A percentile compares a stretch with the other conserved stretches of the same genome.
phyloP scores from a whole-genome alignment of 2,329 filamentous ascomycete species.

The Calonectria henricotiae region DNA sequence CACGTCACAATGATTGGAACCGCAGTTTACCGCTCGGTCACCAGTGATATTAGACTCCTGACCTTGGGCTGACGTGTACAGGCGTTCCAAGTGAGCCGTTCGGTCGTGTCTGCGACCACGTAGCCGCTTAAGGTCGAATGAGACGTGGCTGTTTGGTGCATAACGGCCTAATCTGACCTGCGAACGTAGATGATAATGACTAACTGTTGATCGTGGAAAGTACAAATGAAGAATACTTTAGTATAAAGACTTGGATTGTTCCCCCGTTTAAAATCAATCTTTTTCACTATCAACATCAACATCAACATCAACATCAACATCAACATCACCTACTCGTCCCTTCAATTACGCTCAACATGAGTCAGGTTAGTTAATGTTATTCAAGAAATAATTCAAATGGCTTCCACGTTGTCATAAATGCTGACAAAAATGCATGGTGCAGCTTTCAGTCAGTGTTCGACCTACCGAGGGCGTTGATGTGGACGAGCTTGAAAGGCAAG shows the following conservation, averaged over 20 bases:
- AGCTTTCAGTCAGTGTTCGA: background rate
- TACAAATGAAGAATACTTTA: background rate
- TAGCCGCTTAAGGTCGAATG: background rate
- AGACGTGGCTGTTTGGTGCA: background rate
- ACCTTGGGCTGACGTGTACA: background rate
- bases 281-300: background rate
- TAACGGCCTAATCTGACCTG: background rate
- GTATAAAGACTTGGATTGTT: background rate
- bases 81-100: background rate
- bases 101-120: background rate
- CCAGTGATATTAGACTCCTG: background rate
- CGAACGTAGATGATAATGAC: background rate
- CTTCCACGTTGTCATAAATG: too few relatives aligned
- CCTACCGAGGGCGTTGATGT: background rate
- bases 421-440: too few relatives aligned
- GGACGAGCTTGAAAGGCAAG: background rate
- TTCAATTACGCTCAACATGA: background rate
- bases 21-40: background rate
- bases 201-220: background rate
- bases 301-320: background rate
- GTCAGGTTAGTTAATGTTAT: background rate
- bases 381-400: too few relatives aligned
- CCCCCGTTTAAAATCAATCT: background rate
- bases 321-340: background rate
- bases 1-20: background rate